A percentile compares a stretch with the other conserved stretches of the same genome.
Conservation (phyloP, 2,329 filamentous ascomycete genomes). For the Cladophialophora yegresii region DNA sequence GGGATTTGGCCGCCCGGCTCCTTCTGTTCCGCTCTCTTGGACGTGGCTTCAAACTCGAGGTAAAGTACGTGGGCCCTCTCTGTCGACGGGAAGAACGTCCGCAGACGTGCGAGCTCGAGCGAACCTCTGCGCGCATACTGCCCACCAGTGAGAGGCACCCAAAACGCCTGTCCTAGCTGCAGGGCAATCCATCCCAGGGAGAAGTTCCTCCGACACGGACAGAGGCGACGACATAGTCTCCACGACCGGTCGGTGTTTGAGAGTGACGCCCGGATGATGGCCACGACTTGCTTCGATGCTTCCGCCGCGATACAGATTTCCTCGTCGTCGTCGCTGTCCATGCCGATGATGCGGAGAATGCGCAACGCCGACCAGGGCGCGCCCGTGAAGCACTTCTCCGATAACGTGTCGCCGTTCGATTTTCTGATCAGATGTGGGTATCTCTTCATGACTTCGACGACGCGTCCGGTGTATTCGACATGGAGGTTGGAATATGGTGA, state of each 20-base stretch:
- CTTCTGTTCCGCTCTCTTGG: not conserved
- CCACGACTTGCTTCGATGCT: not conserved
- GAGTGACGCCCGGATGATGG: not conserved
- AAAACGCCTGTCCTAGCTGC: not conserved
- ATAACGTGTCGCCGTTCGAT: not conserved
- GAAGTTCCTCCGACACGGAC: not conserved
- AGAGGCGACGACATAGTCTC: not conserved
- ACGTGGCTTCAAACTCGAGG: conserved; percentile 2
- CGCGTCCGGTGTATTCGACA: not conserved
- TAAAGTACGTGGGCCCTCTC: not conserved
- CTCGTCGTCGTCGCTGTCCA: not conserved
- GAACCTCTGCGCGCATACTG: conserved; percentile 1
- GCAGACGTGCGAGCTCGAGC: conserved; percentile 1
- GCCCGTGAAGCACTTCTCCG: not conserved
- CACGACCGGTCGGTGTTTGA: not conserved
- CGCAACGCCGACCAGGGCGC: not conserved
- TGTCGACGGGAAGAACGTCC: conserved; percentile 1
- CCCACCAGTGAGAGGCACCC: not conserved
- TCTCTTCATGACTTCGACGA: not conserved
- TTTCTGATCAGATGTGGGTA: not conserved
- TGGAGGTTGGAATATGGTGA: not conserved
- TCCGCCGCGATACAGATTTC: not conserved
- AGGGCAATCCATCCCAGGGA: conserved; percentile 2
- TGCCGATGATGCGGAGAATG: not conserved
- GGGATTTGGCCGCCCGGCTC: not conserved